Conservation (phyloP, 2,329 filamentous ascomycete genomes). For the Paraconiothyrium brasiliense region DNA sequence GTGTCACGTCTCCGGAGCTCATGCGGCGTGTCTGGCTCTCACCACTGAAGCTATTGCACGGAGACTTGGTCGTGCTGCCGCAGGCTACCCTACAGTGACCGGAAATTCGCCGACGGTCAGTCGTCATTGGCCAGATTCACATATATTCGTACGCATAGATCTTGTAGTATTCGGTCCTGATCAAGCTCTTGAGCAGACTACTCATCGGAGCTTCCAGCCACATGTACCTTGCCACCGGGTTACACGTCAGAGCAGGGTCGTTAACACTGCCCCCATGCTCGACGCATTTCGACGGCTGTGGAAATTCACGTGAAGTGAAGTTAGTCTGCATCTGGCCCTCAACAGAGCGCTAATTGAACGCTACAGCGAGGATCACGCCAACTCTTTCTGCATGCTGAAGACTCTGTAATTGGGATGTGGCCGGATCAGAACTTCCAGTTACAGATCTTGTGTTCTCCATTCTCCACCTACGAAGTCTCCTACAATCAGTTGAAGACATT, state of each 20-base stretch:
- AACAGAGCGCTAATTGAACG: conserved; percentile 2
- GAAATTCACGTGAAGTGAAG: neutral
- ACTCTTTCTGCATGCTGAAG: neutral
- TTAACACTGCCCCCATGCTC: neutral
- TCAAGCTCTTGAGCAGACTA: neutral
- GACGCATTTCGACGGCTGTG: neutral
- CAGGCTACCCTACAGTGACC: neutral
- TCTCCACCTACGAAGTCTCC: neutral
- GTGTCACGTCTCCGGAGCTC: conserved; percentile 6
- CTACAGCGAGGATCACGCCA: neutral
- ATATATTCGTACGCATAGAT: neutral
- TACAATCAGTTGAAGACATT: neutral
- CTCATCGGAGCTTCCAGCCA: neutral
- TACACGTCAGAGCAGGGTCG: neutral
- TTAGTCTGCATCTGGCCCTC: neutral
- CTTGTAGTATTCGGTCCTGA: neutral
- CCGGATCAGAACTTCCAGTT: neutral
- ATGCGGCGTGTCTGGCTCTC: neutral
- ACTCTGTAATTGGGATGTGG: neutral
- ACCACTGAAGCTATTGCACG: conserved; percentile 6
- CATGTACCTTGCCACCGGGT: neutral
- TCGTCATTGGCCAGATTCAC: neutral
- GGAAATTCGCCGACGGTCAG: neutral
- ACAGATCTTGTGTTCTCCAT: neutral
- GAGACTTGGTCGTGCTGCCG: neutral